Evolutionary conservation across 2,329 filamentous ascomycete species (phyloP).

Genomic region (Malbranchea zuffiana): DNA sequence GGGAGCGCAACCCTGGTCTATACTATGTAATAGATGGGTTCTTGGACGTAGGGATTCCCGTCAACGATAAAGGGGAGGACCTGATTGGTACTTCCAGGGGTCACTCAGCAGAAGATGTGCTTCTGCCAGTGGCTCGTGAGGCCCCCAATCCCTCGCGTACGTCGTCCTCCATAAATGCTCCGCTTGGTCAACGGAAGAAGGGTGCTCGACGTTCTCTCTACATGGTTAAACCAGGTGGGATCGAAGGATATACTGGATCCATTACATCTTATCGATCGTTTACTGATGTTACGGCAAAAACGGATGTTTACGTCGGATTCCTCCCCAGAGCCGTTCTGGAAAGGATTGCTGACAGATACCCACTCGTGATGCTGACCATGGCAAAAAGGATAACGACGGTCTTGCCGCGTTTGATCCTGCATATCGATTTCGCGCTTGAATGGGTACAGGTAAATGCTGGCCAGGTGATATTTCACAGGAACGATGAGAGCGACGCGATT

Average conservation of each 20-base stretch:
- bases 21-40: slow-evolving; percentile 99
- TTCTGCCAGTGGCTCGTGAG: slow-evolving; percentile 38
- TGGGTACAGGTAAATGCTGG: slow-evolving; percentile 96
- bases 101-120: slow-evolving; percentile 28
- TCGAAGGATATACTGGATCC: slow-evolving; percentile 89
- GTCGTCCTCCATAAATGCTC: slow-evolving; percentile 18
- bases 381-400: slow-evolving; percentile 87
- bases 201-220: slow-evolving; percentile 62
- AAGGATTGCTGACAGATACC: slow-evolving; percentile 83
- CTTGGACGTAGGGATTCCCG: slow-evolving; percentile 79
- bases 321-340: slow-evolving; percentile 76
- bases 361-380: slow-evolving; percentile 86
- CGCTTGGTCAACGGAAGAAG: slow-evolving; percentile 28
- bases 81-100: slow-evolving; percentile 27
- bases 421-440: slow-evolving; percentile 96
- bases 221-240: slow-evolving; percentile 83
- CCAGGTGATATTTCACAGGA: slow-evolving; percentile 86
- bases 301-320: slow-evolving; percentile 96
- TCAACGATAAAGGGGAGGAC: slow-evolving; percentile 47
- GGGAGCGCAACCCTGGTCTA: slow-evolving; percentile 87
- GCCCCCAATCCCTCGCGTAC: slow-evolving; percentile 34
- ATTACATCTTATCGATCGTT: slow-evolving; percentile 93
- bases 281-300: slow-evolving; percentile 93
- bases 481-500: slow-evolving; percentile 93
- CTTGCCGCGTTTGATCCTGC: slow-evolving; percentile 76